Evolutionary conservation across 1,139 yeast genomes (phyloP), one percentile per base, ranked within the genome.

Genomic region (Zygosaccharomyces sapae): DNA sequence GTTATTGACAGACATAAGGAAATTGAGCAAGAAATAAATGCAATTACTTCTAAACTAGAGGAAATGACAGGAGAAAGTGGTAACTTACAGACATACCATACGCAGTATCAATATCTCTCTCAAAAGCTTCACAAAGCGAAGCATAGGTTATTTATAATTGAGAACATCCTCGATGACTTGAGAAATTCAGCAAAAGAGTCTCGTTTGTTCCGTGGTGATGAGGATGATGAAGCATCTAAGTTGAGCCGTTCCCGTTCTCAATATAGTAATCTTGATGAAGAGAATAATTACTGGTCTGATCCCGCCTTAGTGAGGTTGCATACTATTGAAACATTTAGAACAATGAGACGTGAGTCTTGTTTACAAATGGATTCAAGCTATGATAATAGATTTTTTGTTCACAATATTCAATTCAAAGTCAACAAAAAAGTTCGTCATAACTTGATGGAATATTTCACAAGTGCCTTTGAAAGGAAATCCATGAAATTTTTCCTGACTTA

Each of bases 341-440:
- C 70, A 4, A 65, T 70, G 57, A 63, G 67, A 45, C 61, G 61
- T 33, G 67, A 67, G 5, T 63, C 71, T 2, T 59, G 63, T 9
- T 55, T 67, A 36, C 61, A 71, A 58, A 59, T 62, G 20, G 59
- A 65, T 4, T 70, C 72, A 2, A 63, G 69, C n/a, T 88, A 81
- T 68, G 83, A 81, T 55, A 89, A 89, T 59, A 70, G 95, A 49
- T 88, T 86, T 60, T 81, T 86, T 54, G 70, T 88, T 31, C 95
- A 89, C 61, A 83, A 84, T 57, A 71, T 87, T 43, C 81, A 80
- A 55, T 63, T 87, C 59, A 81, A 79, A 55, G 84, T 95, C 86
- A 80, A 83, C 61, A 82, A 83, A 52, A 62, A 70, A 8, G 69
- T 84, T 2, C 71, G 90, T 33, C 80, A 85, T 52, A 71, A 77